These are phyloP conservation scores for Chrysosphaeria jannelii DNA, from an alignment of 2,329 filamentous ascomycete genomes.

Conservation along the genomic window DNA sequence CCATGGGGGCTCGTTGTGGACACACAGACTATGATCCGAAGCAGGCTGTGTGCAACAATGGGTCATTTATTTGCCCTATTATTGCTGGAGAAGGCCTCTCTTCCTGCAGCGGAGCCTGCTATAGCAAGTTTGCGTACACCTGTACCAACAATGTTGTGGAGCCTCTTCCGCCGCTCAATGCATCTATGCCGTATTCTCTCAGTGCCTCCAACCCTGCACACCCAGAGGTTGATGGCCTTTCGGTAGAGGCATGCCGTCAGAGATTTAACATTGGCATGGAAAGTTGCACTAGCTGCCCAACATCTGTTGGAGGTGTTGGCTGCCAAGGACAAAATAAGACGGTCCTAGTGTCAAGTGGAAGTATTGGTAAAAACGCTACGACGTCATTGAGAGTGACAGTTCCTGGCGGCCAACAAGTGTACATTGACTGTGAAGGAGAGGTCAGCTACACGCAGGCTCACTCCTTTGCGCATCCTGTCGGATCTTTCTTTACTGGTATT, in stretches of 20 bases:
- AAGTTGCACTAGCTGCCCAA: conserved; percentile 9
- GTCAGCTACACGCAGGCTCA: conserved; percentile 10
- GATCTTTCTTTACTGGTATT: conserved; percentile 7
- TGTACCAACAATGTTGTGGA: conserved; percentile 7
- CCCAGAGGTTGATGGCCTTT: conserved; percentile 6
- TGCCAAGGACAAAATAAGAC: conserved; percentile 7
- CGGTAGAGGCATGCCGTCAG: conserved; percentile 7
- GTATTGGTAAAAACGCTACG: too few species aligned
- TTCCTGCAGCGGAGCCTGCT: conserved; percentile 10
- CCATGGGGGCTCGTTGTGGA: too few species aligned
- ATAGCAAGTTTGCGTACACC: conserved; percentile 9
- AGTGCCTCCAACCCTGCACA: conserved; percentile 8
- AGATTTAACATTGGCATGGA: conserved; percentile 6
- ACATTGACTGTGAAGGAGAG: conserved; percentile 7
- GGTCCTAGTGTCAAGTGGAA: conserved; percentile 4
- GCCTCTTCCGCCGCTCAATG: conserved; percentile 5
- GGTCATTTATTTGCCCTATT: conserved; percentile 9
- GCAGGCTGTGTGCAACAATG: conserved; percentile 8
- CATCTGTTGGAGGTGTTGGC: conserved; percentile 5
- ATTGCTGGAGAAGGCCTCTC: conserved; percentile 9
- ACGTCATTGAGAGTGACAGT: conserved; percentile 8
- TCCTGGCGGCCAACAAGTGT: conserved; percentile 9
- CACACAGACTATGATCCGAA: conserved; percentile 3
- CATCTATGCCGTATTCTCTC: conserved; percentile 6
- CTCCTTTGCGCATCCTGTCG: conserved; percentile 7